Evolutionary conservation across 2,329 filamentous ascomycete species (phyloP), one percentile per base, ranked within the genome.

Genomic region (Calonectria pteridis): DNA sequence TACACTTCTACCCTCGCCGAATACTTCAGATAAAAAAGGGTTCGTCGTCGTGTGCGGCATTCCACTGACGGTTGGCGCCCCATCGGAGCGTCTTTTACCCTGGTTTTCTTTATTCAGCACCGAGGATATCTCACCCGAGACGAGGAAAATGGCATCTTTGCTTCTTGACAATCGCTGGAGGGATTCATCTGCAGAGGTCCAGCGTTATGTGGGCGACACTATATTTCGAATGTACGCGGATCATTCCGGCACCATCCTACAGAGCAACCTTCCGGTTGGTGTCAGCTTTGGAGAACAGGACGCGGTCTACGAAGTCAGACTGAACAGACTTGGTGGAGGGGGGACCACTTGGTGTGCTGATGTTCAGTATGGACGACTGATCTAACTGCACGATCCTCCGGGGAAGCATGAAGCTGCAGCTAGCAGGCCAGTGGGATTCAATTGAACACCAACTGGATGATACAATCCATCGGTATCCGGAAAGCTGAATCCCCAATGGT

Each of bases 41-140:
- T 69, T 69, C 10, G 55, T 14, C 29, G 14, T 69, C 6, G 53
- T 69, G 10, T 69, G 67, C 16, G 67, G 67, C 7, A 69, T 63
- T 23, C 67, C 67, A 4, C n/a, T 69, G 13, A 69, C 62, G 18
- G n/a, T 43, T 4, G 29, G 50, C 14, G 67, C 67, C 18, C 67
- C 67, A 11, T 62, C 53, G 3, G 67, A 63, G 31, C 65, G 55
- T 7, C 28, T 68, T 35, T 40, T 68, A 33, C 67, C 53, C 6
- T 64, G 67, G 43, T 62, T 62, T 69, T 31, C 43, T 1, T n/a
- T 62, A n/a, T 63, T 69, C 6, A 51, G 67, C 49, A 62, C n/a
- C 9, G 46, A 50, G 14, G 46, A 37, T 14, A 9, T 63, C 7
- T 64, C 46, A 10, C 4, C 31, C 6, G 16, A 23, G 55, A 53